These are phyloP conservation scores for Scopulariopsis brevicaulis DNA, from an alignment of 2,329 filamentous ascomycete species.

Conservation along the genomic window DNA sequence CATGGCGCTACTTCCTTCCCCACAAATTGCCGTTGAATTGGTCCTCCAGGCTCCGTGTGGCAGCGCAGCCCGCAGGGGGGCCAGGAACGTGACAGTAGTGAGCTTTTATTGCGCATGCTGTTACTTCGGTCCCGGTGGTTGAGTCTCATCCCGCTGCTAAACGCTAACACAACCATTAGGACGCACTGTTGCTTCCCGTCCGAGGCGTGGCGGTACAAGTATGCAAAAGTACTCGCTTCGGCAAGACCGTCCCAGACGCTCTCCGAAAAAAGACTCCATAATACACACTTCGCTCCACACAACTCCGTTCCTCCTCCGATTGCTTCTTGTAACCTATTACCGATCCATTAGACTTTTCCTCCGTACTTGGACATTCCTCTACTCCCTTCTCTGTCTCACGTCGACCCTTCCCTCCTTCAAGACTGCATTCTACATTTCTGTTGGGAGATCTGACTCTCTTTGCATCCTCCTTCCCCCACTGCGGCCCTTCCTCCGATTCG, in stretches of 20 bases:
- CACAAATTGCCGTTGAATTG: not conserved
- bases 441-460: not conserved
- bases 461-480: not conserved
- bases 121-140: not conserved
- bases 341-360: not conserved
- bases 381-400: not conserved
- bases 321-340: not conserved
- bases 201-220: not conserved
- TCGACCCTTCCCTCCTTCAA: not conserved
- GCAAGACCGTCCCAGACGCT: not conserved
- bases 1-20: not conserved
- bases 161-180: not conserved
- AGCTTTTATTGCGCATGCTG: not conserved
- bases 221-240: not conserved
- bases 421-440: not conserved
- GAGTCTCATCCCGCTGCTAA: not conserved
- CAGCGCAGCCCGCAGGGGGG: not conserved
- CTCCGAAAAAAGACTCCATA: not conserved
- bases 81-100: not conserved
- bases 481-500: not conserved
- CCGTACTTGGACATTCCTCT: not conserved
- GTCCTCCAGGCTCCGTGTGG: no score
- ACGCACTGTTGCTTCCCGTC: no score
- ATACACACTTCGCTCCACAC: not conserved
- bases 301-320: slow-evolving; percentile 1